Evolutionary conservation across 2,329 filamentous ascomycete species (phyloP), one percentile per base, ranked within the genome.

Genomic region (Thelonectria blattea): DNA sequence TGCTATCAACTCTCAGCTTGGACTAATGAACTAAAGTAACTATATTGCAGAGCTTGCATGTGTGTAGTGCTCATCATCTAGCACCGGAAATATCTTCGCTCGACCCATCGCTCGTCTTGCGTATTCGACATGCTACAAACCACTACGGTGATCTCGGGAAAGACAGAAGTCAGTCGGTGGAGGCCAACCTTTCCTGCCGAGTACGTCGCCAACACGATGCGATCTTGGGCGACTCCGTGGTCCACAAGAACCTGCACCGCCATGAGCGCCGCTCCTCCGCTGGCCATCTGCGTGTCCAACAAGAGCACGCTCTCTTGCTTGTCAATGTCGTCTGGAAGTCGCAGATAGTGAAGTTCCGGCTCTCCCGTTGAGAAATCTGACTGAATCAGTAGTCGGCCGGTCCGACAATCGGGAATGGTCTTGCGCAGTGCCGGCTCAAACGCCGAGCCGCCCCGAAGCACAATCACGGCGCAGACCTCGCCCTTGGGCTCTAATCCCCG

Each of bases 221-320:
- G 89, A 47, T 92, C 86, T 72, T 95, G 89, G 6, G 86, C 80
- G 7, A 98, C 93, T 11, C 95, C 95, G 72, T 98, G 93, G 74
- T 99, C 95, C 15, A 97, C 88, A 54, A 99, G 80, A n/a, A 98
- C 92, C 72, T 95, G 91, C 43, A 98, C 93, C 1, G 95, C 93
- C 95, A 99, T 99, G 59, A 99, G 80, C 1, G 86, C 87, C 15
- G 87, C 85, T 37, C 93, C 94, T 45, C 95, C 95, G 62, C 90
- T 93, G 24, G 92, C 92, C 91, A 98, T 97, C 74, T 99, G 95
- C 14, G 93, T 89, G 75, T 98, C 95, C 18, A 98, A 81, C 8
- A 99, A 81, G 61, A 99, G 81, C 17, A 99, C 92, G 51, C 90
- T 90, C 65, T 91, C 88, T 72, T 97, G 91, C 43, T 84, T 76